Conservation (phyloP, 148 eudicot genomes). For the Dianthus caryophyllus region DNA sequence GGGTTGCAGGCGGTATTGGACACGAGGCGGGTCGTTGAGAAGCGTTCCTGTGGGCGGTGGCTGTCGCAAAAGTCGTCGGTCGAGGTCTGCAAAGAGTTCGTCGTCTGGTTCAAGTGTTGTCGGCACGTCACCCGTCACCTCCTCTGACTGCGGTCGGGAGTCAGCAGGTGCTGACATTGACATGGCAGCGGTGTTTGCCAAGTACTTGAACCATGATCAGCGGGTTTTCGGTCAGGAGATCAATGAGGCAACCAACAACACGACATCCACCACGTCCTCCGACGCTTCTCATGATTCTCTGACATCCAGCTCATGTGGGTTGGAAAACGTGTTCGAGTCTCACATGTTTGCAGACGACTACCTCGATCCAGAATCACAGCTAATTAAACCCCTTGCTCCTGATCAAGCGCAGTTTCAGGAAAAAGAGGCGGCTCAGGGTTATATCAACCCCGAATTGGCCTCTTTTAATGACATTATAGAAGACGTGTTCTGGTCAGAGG, state of each 20-base stretch:
- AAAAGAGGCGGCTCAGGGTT: slow-evolving; percentile 30
- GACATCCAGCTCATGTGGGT: slow-evolving; percentile 22
- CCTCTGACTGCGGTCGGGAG: slow-evolving; percentile 15
- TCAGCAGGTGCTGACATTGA: slow-evolving; percentile 44
- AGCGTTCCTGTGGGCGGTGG: slow-evolving; percentile 43
- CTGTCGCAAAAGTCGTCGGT: slow-evolving; percentile 35
- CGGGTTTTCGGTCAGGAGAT: slow-evolving; percentile 12
- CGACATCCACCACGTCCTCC: slow-evolving; percentile 33
- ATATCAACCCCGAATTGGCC: slow-evolving; percentile 27
- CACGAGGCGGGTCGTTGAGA: slow-evolving; percentile 40
- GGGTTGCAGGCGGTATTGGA: slow-evolving; percentile 45
- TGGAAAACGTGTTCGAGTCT: slow-evolving; percentile 27
- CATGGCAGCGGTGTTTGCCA: slow-evolving; percentile 76
- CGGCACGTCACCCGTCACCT: slow-evolving; percentile 5
- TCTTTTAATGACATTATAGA: slow-evolving; percentile 40
- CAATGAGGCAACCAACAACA: slow-evolving; percentile 19
- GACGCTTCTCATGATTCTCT: slow-evolving; percentile 34
- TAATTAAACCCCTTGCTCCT: slow-evolving; percentile 19
- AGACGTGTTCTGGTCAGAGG: slow-evolving; percentile 47
- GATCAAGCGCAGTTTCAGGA: slow-evolving; percentile 22
- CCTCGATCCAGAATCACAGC: slow-evolving; percentile 21
- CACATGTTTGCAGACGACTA: slow-evolving; percentile 27
- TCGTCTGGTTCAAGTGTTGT: background rate
- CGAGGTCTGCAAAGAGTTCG: slow-evolving; percentile 19
- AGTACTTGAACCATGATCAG: slow-evolving; percentile 43